Conservation (phyloP, 139 green algal species). For the Coelastrella sp. region DNA sequence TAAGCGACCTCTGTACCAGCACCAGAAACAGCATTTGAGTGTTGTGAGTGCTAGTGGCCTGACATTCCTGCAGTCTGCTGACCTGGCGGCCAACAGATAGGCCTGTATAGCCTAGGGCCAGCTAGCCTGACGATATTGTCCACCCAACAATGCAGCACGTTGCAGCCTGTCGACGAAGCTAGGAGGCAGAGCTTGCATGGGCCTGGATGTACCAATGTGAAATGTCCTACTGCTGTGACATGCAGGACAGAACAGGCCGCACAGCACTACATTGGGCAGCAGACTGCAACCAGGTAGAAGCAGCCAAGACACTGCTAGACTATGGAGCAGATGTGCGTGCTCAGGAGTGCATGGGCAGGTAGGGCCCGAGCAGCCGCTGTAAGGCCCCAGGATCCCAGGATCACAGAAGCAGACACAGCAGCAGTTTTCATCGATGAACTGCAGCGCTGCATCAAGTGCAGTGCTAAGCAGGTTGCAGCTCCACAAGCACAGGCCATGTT, state of each 20-base stretch:
- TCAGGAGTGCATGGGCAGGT: conserved; percentile 66
- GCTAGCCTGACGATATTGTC: too few species aligned
- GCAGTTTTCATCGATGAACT: too few species aligned
- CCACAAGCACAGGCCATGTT: too few species aligned
- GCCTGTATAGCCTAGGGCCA: too few species aligned
- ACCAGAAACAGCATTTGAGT: neutral
- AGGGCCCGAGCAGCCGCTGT: neutral
- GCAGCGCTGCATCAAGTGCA: too few species aligned
- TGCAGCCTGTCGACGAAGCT: too few species aligned
- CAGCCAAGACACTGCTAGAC: conserved; percentile 63
- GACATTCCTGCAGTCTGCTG: too few species aligned
- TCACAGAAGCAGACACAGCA: neutral
- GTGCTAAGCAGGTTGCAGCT: too few species aligned
- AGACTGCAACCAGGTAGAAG: conserved; percentile 57
- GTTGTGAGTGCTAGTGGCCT: too few species aligned
- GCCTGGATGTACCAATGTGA: neutral
- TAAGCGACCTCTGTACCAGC: neutral
- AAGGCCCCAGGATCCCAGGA: neutral
- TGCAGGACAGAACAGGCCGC: conserved; percentile 58
- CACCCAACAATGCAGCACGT: too few species aligned
- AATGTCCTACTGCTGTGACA: neutral
- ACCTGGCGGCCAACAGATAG: too few species aligned
- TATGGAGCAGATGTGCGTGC: conserved; percentile 54
- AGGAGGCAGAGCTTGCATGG: too few species aligned
- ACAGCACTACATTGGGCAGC: conserved; percentile 67